A percentile compares a stretch with the other conserved stretches of the same genome.
These are phyloP conservation scores for Ophiocordyceps camponoti-floridani DNA, from an alignment of 2,329 filamentous ascomycete species.

Conservation along the genomic window DNA sequence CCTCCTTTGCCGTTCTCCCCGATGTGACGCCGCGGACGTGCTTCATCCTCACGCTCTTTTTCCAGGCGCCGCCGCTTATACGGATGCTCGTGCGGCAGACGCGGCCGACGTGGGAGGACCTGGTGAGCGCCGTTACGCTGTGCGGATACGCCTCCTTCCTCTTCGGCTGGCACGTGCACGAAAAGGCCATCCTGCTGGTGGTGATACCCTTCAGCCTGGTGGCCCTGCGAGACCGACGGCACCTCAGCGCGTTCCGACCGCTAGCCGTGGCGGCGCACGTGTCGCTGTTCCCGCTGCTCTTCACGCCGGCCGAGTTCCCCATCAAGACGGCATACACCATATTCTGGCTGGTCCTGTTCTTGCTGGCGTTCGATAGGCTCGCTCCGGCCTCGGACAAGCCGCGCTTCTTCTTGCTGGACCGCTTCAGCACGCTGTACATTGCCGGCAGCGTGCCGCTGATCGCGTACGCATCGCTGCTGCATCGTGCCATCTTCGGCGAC, in stretches of 20 bases:
- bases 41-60: constrained; percentile 65
- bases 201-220: constrained; percentile 92
- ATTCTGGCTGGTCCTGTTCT: constrained; percentile 74
- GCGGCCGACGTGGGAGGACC: constrained; percentile 69
- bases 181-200: constrained; percentile 87
- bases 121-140: constrained; percentile 75
- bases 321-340: constrained; percentile 89
- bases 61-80: constrained; percentile 62
- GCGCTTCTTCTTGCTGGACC: constrained; percentile 80
- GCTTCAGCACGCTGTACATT: constrained; percentile 81
- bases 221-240: constrained; percentile 73
- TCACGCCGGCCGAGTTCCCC: constrained; percentile 81
- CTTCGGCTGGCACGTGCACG: constrained; percentile 97
- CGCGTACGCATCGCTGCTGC: constrained; percentile 69
- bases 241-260: constrained; percentile 80
- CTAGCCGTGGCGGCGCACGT: constrained; percentile 88
- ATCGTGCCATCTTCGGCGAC: constrained; percentile 67
- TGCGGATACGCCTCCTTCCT: constrained; percentile 94
- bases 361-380: constrained; percentile 72
- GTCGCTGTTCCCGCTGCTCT: constrained; percentile 83
- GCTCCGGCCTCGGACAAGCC: constrained; percentile 65
- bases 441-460: constrained; percentile 78
- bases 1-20: constrained; percentile 81
- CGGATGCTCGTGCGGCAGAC: constrained; percentile 48
- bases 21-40: constrained; percentile 67